A percentile compares a stretch with the other conserved stretches of the same genome.
These are phyloP conservation scores for Helminthosporium solani DNA, from an alignment of 2,329 filamentous ascomycete genomes.

Conservation along the genomic window DNA sequence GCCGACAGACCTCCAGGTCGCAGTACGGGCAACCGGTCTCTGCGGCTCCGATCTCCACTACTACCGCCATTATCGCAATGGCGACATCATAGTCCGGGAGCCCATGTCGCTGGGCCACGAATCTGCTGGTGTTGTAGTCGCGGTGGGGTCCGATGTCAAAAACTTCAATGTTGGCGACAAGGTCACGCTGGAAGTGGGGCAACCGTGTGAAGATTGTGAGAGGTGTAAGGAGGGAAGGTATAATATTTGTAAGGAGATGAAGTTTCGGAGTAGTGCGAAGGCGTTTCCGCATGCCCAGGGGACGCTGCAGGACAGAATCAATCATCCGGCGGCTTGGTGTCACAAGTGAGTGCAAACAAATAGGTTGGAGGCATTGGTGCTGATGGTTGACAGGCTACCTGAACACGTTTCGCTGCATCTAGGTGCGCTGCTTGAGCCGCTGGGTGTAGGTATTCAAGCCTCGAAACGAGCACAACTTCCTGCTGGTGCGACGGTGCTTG, in stretches of 20 bases:
- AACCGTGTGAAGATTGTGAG: slow-evolving; percentile 69
- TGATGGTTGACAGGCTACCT: slow-evolving; percentile 45
- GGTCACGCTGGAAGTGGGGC: slow-evolving; percentile 89
- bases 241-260: slow-evolving; percentile 62
- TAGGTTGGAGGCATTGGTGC: neutral
- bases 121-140: slow-evolving; percentile 76
- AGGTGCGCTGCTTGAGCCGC: slow-evolving; percentile 61
- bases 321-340: slow-evolving; percentile 62
- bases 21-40: slow-evolving; percentile 66
- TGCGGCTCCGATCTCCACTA: slow-evolving; percentile 78
- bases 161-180: slow-evolving; percentile 72
- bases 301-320: slow-evolving; percentile 63
- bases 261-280: slow-evolving; percentile 61
- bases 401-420: slow-evolving; percentile 54
- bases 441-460: slow-evolving; percentile 62
- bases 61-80: slow-evolving; percentile 84
- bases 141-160: slow-evolving; percentile 64
- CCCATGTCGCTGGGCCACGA: slow-evolving; percentile 80
- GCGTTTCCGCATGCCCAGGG: slow-evolving; percentile 63
- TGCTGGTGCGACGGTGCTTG: slow-evolving; percentile 51
- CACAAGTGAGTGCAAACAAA: slow-evolving; percentile 46
- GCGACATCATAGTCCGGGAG: slow-evolving; percentile 77
- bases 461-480: slow-evolving; percentile 55
- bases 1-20: slow-evolving; percentile 61
- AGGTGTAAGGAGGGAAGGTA: slow-evolving; percentile 59